Conservation (phyloP, 2,329 filamentous ascomycete genomes). For the Colletotrichum theobromicola region DNA sequence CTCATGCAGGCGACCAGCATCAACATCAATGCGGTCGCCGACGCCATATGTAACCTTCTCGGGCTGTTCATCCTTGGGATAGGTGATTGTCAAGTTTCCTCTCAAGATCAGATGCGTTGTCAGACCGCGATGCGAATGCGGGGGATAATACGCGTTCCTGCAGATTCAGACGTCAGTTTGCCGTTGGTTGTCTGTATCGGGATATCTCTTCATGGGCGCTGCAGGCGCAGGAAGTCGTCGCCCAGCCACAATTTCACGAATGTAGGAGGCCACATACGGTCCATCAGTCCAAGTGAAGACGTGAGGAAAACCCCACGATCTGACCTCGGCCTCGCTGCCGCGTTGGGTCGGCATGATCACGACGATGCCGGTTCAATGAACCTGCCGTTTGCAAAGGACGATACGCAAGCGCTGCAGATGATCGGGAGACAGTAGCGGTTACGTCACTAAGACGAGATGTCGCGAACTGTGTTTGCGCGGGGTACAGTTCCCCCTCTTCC, state of each 20-base stretch:
- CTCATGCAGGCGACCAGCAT: constrained; percentile 67
- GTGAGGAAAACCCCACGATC: constrained; percentile 70
- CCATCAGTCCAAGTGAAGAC: constrained; percentile 77
- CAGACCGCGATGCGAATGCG: constrained; percentile 67
- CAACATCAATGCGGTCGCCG: constrained; percentile 70
- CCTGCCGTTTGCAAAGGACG: not conserved
- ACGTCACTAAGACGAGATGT: constrained; percentile 5
- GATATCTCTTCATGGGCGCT: not conserved
- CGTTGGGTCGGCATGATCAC: constrained; percentile 32
- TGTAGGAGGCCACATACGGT: constrained; percentile 55
- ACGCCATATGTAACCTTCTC: constrained; percentile 63
- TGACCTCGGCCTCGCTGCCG: constrained; percentile 65
- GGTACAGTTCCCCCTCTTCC: not conserved
- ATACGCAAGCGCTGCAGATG: not conserved
- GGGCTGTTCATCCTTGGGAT: constrained; percentile 61
- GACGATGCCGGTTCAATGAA: not conserved
- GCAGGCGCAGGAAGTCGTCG: not conserved
- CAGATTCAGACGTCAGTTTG: not conserved
- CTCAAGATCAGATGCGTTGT: constrained; percentile 74
- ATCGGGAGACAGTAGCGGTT: not conserved
- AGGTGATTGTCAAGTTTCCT: constrained; percentile 70
- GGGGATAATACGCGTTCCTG: constrained; percentile 71
- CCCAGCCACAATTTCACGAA: not conserved
- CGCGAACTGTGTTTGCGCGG: not conserved
- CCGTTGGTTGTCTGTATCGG: not conserved